Conservation (phyloP, 1,139 yeast species). For the Taphrina deformans region DNA sequence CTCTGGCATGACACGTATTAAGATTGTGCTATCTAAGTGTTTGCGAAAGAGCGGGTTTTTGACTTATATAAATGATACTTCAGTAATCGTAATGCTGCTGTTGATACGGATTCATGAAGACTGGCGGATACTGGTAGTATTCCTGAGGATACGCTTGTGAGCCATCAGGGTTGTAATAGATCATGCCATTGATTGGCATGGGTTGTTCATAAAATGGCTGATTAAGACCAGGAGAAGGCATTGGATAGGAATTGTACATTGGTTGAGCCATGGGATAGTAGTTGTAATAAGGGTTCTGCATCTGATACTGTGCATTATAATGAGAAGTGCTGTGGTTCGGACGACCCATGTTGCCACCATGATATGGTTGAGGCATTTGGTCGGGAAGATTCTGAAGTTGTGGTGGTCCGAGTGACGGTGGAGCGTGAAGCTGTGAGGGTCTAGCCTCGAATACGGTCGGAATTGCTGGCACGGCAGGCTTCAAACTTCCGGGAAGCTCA, state of each 20-base stretch:
- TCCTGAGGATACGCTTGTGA: slow-evolving; percentile 15
- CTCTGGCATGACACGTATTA: neutral
- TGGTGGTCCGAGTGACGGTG: slow-evolving; percentile 13
- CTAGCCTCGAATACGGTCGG: neutral
- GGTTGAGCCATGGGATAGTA: neutral
- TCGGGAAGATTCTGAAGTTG: slow-evolving; percentile 18
- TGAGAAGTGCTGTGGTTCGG: neutral
- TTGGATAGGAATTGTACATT: neutral
- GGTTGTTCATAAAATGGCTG: slow-evolving; percentile 11
- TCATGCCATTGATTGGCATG: neutral
- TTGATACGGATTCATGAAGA: slow-evolving; percentile 2
- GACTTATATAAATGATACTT: neutral
- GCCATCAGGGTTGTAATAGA: slow-evolving; percentile 13
- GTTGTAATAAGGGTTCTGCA: neutral
- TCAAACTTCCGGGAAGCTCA: neutral
- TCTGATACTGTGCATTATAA: neutral
- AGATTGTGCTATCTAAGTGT: neutral
- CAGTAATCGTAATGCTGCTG: slow-evolving; percentile 18
- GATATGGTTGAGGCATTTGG: slow-evolving; percentile 3
- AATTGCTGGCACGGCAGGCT: neutral
- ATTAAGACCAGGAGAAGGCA: neutral
- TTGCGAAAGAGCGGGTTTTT: neutral
- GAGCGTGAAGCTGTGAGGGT: slow-evolving; percentile 9
- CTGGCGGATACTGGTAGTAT: neutral
- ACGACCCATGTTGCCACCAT: neutral